Conservation (phyloP, 306 rosid genomes). For the Datisca glomerata region DNA sequence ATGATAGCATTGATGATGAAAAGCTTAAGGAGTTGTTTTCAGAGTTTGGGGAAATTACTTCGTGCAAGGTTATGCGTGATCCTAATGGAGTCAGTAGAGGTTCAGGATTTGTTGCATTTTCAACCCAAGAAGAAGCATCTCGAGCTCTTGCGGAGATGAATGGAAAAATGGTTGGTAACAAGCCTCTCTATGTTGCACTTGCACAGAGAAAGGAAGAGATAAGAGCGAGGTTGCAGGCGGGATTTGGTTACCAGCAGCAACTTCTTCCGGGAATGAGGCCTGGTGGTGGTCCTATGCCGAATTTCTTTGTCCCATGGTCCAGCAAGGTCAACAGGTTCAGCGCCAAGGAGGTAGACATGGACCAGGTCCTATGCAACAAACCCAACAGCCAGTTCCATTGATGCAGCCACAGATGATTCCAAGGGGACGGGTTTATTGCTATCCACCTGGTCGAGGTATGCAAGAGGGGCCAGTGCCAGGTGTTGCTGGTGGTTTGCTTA, state of each 20-base stretch:
- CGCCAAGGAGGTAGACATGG: slow-evolving; percentile 71
- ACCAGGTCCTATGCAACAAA: slow-evolving; percentile 44
- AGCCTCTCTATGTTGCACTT: background rate
- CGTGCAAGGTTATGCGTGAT: slow-evolving; percentile 5
- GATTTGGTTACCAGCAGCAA: slow-evolving; percentile 79
- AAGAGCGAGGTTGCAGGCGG: slow-evolving; percentile 23
- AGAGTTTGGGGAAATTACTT: background rate
- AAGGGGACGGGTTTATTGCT: slow-evolving; percentile 57
- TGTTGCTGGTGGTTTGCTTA: slow-evolving; percentile 40
- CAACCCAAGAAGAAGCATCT: slow-evolving; percentile 1
- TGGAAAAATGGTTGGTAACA: background rate
- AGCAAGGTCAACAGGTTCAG: slow-evolving; percentile 66
- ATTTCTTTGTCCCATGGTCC: slow-evolving; percentile 64
- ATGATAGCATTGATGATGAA: slow-evolving; percentile 3
- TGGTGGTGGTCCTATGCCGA: slow-evolving; percentile 52
- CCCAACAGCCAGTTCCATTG: slow-evolving; percentile 42
- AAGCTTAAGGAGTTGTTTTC: slow-evolving; percentile 1
- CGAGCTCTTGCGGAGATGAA: background rate
- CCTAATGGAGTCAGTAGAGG: background rate
- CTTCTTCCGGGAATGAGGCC: slow-evolving; percentile 70
- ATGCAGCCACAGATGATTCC: slow-evolving; percentile 72
- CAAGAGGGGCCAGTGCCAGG: slow-evolving; percentile 42
- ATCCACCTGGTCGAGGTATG: slow-evolving; percentile 57
- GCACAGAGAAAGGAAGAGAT: background rate
- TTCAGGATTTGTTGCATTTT: background rate